Conservation (phyloP, 352 stramenopile species). For the Phytophthora fragariaefolia region DNA sequence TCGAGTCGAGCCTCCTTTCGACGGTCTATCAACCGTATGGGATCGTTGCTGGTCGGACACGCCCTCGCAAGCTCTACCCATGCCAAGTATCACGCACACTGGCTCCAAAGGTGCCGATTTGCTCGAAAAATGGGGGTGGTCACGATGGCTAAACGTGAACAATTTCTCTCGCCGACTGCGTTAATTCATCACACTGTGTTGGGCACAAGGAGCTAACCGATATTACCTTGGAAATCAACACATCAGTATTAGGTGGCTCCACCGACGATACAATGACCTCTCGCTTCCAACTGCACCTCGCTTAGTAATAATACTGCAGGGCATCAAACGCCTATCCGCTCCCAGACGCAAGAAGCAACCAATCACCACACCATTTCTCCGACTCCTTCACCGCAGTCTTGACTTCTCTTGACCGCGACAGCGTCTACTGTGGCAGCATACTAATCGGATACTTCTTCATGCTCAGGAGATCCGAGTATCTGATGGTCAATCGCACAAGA, state of each 20-base stretch:
- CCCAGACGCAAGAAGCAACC: background rate
- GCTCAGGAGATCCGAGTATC: background rate
- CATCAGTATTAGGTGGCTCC: background rate
- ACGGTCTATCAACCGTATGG: background rate
- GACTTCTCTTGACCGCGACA: background rate
- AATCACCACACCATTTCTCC: background rate
- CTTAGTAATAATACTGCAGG: no score
- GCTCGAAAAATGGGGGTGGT: background rate
- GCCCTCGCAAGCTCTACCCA: background rate
- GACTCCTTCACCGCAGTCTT: background rate
- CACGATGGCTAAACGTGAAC: background rate
- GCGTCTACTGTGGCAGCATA: background rate
- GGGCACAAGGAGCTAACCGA: background rate
- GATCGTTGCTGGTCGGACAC: background rate
- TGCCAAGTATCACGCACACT: background rate
- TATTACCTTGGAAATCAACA: background rate
- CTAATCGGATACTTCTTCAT: background rate
- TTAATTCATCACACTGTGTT: background rate
- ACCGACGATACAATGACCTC: background rate
- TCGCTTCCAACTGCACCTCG: background rate
- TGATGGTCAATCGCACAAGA: background rate
- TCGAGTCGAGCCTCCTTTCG: background rate
- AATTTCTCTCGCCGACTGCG: no score
- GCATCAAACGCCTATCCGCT: background rate
- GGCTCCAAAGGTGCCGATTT: background rate